phyloP scores from a whole-genome alignment of 768 basidiomycete genomes.

The Clathrus columnatus region DNA sequence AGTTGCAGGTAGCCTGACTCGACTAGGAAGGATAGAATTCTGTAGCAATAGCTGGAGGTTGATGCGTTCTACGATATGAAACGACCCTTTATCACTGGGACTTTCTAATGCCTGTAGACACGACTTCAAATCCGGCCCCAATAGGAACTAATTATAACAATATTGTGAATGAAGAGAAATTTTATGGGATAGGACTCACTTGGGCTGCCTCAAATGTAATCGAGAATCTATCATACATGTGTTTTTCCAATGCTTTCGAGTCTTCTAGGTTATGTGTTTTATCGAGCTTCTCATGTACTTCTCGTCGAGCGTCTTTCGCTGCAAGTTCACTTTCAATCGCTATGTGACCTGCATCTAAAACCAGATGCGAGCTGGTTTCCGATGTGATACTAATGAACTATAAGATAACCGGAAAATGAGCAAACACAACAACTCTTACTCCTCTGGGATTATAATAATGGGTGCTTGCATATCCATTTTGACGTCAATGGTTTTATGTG shows the following conservation, averaged over 20 bases:
- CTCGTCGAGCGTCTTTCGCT: slow-evolving; percentile 68
- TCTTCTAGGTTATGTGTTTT: slow-evolving; percentile 84
- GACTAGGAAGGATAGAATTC: slow-evolving; percentile 81
- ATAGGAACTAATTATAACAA: slow-evolving; percentile 64
- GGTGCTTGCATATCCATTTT: slow-evolving; percentile 95
- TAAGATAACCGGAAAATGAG: slow-evolving; percentile 6
- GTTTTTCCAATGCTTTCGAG: slow-evolving; percentile 71
- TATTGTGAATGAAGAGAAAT: neutral
- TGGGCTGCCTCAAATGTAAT: slow-evolving; percentile 84
- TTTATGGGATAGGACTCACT: slow-evolving; percentile 34
- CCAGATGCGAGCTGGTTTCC: slow-evolving; percentile 71
- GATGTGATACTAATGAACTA: slow-evolving; percentile 53
- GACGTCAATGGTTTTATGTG: slow-evolving; percentile 93
- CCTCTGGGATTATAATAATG: slow-evolving; percentile 93
- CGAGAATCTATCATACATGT: slow-evolving; percentile 92
- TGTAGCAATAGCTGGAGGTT: slow-evolving; percentile 85
- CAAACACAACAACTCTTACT: slow-evolving; percentile 37
- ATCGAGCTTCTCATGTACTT: slow-evolving; percentile 74
- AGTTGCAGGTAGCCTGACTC: slow-evolving; percentile 24
- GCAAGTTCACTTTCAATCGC: slow-evolving; percentile 86
- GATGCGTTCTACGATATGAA: slow-evolving; percentile 89
- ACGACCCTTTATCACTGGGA: slow-evolving; percentile 38
- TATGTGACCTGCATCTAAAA: slow-evolving; percentile 95
- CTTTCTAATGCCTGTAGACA: slow-evolving; percentile 73
- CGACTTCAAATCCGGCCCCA: slow-evolving; percentile 74